phyloP scores from a whole-genome alignment of 129 eudicot species.

The Arctium lappa region DNA sequence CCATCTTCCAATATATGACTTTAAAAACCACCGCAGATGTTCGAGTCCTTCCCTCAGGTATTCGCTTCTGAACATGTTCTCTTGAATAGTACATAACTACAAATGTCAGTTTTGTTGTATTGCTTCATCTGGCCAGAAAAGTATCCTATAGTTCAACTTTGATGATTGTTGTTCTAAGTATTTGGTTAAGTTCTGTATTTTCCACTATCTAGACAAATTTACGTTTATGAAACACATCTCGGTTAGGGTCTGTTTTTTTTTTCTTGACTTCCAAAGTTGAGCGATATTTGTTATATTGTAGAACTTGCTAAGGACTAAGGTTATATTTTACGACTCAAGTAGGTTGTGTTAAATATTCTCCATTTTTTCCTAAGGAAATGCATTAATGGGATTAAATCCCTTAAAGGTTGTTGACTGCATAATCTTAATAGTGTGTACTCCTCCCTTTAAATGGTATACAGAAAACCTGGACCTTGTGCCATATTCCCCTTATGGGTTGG shows the following conservation, averaged over 20 bases:
- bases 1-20: slow-evolving; percentile 90
- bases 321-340: not conserved
- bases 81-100: not conserved
- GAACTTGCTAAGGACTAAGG: not conserved
- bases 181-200: not conserved
- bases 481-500: too few species aligned
- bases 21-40: slow-evolving; percentile 78
- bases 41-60: slow-evolving; percentile 91
- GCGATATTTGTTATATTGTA: not conserved
- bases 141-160: not conserved
- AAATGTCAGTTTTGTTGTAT: not conserved
- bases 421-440: too few species aligned
- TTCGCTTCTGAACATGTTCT: not conserved
- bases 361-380: not conserved
- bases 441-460: too few species aligned
- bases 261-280: not conserved
- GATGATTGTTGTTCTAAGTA: not conserved
- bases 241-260: not conserved
- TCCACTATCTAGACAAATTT: not conserved
- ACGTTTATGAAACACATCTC: not conserved
- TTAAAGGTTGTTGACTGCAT: not conserved
- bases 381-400: not conserved
- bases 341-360: not conserved
- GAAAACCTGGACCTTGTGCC: too few species aligned
- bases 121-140: not conserved